Evolutionary conservation across 2,329 filamentous ascomycete species (phyloP).

Genomic region (Dothidotthia symphoricarpi): DNA sequence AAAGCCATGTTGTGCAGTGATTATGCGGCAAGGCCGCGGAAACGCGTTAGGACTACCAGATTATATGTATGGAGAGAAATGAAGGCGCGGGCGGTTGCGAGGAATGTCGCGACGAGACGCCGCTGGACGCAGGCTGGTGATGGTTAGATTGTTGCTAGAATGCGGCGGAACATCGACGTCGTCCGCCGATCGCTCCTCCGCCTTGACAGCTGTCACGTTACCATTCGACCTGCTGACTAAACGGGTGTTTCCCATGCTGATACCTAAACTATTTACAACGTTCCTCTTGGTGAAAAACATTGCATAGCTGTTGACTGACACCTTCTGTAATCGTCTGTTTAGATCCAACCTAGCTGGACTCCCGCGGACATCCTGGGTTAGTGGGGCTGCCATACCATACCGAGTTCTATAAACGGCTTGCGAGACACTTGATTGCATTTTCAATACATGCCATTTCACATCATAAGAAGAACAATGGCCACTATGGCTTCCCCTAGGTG

Average conservation of each 20-base stretch:
- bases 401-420: too few species aligned
- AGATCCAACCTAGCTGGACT: not conserved
- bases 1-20: slow-evolving; percentile 50
- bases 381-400: too few species aligned
- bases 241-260: slow-evolving; percentile 3
- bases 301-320: too few species aligned
- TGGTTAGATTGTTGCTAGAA: slow-evolving; percentile 21
- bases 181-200: slow-evolving; percentile 17
- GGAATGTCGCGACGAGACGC: slow-evolving; percentile 19
- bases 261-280: too few species aligned
- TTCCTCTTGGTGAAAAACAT: too few species aligned
- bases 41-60: slow-evolving; percentile 16
- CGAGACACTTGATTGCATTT: too few species aligned
- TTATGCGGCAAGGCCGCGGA: slow-evolving; percentile 35
- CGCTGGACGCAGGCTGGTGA: slow-evolving; percentile 12
- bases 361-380: not conserved
- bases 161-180: slow-evolving; percentile 23
- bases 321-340: too few species aligned
- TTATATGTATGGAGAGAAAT: slow-evolving; percentile 13
- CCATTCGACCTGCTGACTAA: slow-evolving; percentile 2
- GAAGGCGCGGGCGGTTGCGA: slow-evolving; percentile 17
- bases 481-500: slow-evolving; percentile 29
- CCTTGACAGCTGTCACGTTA: slow-evolving; percentile 17
- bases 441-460: too few species aligned
- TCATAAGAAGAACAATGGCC: too few species aligned